phyloP scores from a whole-genome alignment of 2,329 filamentous ascomycete genomes.

The Hyphodiscus sp. region DNA sequence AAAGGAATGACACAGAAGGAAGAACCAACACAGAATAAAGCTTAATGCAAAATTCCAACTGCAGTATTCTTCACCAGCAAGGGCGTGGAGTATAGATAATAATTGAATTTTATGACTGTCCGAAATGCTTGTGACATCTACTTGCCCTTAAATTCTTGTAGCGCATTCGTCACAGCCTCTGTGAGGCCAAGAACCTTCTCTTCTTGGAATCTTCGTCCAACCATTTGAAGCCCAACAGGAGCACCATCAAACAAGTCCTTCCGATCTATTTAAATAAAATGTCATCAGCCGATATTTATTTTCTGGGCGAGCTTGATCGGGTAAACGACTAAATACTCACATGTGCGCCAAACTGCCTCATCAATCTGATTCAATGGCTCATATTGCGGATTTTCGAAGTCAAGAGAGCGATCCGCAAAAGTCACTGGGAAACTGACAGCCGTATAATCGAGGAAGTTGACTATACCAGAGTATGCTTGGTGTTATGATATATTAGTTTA shows the following conservation, averaged over 20 bases:
- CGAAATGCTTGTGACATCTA: background rate
- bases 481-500: background rate
- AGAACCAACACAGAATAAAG: too few relatives aligned
- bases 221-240: conserved; percentile 9
- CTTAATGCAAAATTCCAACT: too few relatives aligned
- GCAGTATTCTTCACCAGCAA: too few relatives aligned
- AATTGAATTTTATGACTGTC: too few relatives aligned
- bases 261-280: background rate
- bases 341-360: background rate
- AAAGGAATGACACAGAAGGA: too few relatives aligned
- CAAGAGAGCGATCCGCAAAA: conserved; percentile 19
- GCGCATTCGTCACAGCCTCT: background rate
- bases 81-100: too few relatives aligned
- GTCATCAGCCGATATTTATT: background rate
- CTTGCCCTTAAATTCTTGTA: background rate
- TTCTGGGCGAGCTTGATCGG: background rate
- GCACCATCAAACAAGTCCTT: conserved; percentile 1
- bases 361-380: background rate
- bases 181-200: conserved; percentile 25
- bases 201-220: conserved; percentile 11
- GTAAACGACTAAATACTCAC: background rate
- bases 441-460: conserved; percentile 64
- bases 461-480: conserved; percentile 50
- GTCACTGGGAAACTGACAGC: conserved; percentile 51
- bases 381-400: conserved; percentile 20